Percentiles rank a stretch among this genome's conserved stretches.
Conservation (phyloP, 176 grass and related monocot genomes). For the Otatea glauca region DNA sequence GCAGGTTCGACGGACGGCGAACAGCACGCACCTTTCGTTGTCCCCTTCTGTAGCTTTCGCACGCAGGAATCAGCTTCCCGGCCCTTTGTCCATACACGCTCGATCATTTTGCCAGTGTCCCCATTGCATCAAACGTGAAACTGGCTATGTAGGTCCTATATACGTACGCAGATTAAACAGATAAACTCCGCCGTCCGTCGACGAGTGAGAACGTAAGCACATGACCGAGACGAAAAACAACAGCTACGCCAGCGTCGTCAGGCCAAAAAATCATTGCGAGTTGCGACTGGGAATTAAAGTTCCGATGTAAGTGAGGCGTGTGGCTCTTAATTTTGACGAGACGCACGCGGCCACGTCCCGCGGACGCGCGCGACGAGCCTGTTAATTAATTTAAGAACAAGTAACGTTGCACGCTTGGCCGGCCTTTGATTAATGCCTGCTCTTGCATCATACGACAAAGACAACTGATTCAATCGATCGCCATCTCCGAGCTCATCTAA, state of each 20-base stretch:
- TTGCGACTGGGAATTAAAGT: neutral
- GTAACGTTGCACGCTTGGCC: neutral
- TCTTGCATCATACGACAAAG: neutral
- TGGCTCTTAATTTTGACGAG: neutral
- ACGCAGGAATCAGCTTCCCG: neutral
- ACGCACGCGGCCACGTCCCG: neutral
- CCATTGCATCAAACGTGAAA: neutral
- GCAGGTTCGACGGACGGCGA: slow-evolving; percentile 31
- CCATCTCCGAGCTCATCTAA: slow-evolving; percentile 18
- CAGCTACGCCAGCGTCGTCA: neutral
- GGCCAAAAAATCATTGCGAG: neutral
- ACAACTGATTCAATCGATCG: neutral
- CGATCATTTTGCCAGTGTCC: neutral
- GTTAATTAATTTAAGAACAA: neutral
- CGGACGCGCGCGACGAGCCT: neutral
- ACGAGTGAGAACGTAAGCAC: neutral
- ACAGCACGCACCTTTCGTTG: neutral
- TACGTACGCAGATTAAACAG: neutral
- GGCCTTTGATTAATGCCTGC: neutral
- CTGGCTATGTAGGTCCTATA: neutral
- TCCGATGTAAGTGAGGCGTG: neutral
- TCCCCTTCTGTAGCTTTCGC: slow-evolving; percentile 11
- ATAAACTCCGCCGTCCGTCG: neutral
- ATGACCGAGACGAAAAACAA: neutral
- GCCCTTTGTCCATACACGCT: neutral